phyloP scores from a whole-genome alignment of 805 yeast genomes.

The Blastobotrys attinorum region DNA sequence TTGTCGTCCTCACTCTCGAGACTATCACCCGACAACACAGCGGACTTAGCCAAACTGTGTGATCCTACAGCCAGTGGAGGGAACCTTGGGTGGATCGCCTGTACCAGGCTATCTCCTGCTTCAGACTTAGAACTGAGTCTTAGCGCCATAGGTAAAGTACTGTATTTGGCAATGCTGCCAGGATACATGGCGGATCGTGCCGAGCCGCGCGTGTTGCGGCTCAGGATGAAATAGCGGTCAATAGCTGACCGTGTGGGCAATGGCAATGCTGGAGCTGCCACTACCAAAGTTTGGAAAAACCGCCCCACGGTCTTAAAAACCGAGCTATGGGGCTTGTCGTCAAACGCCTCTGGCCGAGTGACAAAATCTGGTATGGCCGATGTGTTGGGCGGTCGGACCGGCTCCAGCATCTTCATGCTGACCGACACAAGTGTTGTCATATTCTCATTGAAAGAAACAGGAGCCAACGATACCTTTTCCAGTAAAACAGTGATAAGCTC shows the following conservation, averaged over 20 bases:
- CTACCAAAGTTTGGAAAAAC: slow-evolving; percentile 45
- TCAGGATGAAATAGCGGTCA: slow-evolving; percentile 36
- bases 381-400: slow-evolving; percentile 10
- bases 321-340: not conserved
- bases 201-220: slow-evolving; percentile 24
- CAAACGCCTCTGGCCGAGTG: slow-evolving; percentile 6
- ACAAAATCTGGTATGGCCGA: slow-evolving; percentile 18
- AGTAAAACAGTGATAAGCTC: slow-evolving; percentile 4
- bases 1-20: slow-evolving; percentile 1
- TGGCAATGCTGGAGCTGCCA: slow-evolving; percentile 43
- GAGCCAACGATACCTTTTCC: slow-evolving; percentile 5
- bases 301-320: slow-evolving; percentile 25
- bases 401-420: slow-evolving; percentile 8
- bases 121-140: slow-evolving; percentile 42
- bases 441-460: slow-evolving; percentile 4
- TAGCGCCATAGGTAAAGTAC: slow-evolving; percentile 65
- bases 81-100: slow-evolving; percentile 62
- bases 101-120: slow-evolving; percentile 36
- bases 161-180: slow-evolving; percentile 47
- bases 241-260: slow-evolving; percentile 57
- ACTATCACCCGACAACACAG: slow-evolving; percentile 1
- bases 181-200: slow-evolving; percentile 60
- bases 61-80: slow-evolving; percentile 36
- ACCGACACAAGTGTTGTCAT: slow-evolving; percentile 5
- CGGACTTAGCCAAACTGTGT: slow-evolving; percentile 1